Conservation (phyloP, 2,329 filamentous ascomycete species). For the Ramularia endophylla region DNA sequence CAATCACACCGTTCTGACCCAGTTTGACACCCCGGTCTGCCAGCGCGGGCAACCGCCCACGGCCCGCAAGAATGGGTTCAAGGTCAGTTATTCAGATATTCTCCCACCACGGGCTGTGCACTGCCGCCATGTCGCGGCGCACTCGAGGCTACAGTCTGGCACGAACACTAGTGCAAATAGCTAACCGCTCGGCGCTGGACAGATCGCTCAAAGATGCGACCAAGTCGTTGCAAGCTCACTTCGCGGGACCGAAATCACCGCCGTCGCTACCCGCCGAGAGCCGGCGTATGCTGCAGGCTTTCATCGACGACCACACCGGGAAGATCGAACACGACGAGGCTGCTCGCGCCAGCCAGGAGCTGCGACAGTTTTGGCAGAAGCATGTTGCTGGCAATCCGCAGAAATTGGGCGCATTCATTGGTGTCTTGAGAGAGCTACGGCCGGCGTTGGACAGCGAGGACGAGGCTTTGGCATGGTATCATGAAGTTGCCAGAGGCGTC, state of each 20-base stretch:
- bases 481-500: constrained; percentile 53
- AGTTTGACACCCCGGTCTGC: no score
- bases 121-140: no score
- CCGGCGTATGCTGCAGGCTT: constrained; percentile 37
- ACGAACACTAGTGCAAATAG: no score
- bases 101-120: no score
- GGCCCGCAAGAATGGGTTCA: no score
- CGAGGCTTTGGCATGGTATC: constrained; percentile 67
- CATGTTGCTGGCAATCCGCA: constrained; percentile 52
- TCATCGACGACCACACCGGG: constrained; percentile 58
- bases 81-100: no score
- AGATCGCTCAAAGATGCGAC: constrained; percentile 46
- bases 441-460: constrained; percentile 58
- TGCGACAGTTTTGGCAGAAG: constrained; percentile 61
- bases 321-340: constrained; percentile 57
- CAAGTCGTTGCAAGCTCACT: constrained; percentile 40
- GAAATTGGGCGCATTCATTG: constrained; percentile 62
- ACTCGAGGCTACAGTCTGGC: no score
- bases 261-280: constrained; percentile 59
- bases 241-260: constrained; percentile 36
- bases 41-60: no score
- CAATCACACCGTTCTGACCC: no score
- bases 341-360: constrained; percentile 64
- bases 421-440: constrained; percentile 58
- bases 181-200: neutral